Percentiles rank a stretch among this genome's conserved stretches.
phyloP scores from a whole-genome alignment of 306 rosid genomes.

The Rosa chinensis region DNA sequence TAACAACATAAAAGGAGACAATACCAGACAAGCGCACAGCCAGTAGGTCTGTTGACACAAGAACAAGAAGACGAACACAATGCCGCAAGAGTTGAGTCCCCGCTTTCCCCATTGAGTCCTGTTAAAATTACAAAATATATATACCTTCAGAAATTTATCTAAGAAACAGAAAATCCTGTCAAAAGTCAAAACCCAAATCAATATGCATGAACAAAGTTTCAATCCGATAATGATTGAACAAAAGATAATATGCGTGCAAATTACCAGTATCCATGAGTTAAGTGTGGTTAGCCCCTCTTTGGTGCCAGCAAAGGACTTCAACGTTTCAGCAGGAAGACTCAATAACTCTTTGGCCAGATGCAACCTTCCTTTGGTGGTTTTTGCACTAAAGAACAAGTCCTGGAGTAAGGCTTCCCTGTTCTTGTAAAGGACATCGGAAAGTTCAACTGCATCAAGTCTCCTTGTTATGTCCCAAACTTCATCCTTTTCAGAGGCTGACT shows the following conservation, averaged over 20 bases:
- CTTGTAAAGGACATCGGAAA: constrained; percentile 66
- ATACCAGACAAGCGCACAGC: constrained; percentile 95
- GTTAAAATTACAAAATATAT: constrained; percentile 21
- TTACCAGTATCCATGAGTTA: constrained; percentile 97
- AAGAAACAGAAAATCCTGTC: constrained; percentile 17
- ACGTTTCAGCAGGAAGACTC: constrained; percentile 65
- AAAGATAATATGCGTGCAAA: constrained; percentile 21
- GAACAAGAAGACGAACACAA: constrained; percentile 98
- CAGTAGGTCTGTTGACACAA: constrained; percentile 81
- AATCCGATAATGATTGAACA: neutral
- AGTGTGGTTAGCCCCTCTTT: constrained; percentile 82
- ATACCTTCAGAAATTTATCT: constrained; percentile 22
- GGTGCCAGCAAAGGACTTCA: constrained; percentile 96
- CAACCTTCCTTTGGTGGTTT: constrained; percentile 86
- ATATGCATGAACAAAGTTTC: constrained; percentile 14
- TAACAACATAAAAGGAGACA: constrained; percentile 20
- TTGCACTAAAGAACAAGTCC: constrained; percentile 79
- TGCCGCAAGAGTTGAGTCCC: constrained; percentile 98
- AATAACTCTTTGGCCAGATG: constrained; percentile 82
- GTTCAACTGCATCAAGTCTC: constrained; percentile 79
- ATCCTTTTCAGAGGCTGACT: constrained; percentile 82
- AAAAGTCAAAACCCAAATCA: constrained; percentile 14
- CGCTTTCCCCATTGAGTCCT: constrained; percentile 99
- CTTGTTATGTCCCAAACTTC: constrained; percentile 92
- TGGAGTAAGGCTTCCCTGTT: constrained; percentile 64